Conservation (phyloP, 805 yeast species). For the Barnettozyma salicaria region DNA sequence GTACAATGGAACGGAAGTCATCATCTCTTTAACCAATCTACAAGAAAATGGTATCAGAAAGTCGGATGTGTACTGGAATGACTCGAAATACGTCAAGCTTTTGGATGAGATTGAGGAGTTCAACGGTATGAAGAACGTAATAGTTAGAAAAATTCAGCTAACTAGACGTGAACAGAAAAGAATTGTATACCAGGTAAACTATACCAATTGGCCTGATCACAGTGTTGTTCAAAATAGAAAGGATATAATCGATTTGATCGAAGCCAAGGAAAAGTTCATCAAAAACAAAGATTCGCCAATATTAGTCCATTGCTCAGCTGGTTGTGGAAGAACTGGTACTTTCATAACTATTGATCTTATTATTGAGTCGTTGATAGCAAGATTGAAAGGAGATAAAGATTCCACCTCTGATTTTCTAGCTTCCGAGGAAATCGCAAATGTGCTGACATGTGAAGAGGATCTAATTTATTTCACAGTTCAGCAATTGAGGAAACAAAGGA, state of each 20-base stretch:
- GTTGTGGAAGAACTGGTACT: constrained; percentile 95
- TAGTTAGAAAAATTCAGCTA: constrained; percentile 25
- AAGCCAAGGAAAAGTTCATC: constrained; percentile 27
- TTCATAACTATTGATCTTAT: constrained; percentile 58
- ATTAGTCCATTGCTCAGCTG: constrained; percentile 92
- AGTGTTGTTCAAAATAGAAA: constrained; percentile 44
- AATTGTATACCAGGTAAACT: constrained; percentile 67
- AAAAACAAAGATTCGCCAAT: constrained; percentile 38
- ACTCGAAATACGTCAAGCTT: constrained; percentile 38
- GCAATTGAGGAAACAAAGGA: constrained; percentile 63
- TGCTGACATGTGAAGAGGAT: constrained; percentile 38
- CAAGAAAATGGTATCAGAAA: constrained; percentile 69
- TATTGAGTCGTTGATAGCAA: constrained; percentile 15
- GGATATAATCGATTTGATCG: constrained; percentile 28
- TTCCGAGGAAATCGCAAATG: constrained; percentile 7
- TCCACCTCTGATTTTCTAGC: constrained; percentile 5
- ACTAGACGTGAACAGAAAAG: constrained; percentile 20
- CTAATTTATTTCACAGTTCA: constrained; percentile 54
- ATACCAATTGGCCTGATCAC: constrained; percentile 81
- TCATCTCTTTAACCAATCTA: constrained; percentile 72
- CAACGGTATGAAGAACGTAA: constrained; percentile 28
- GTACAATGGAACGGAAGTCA: constrained; percentile 57
- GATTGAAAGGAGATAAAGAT: constrained; percentile 1
- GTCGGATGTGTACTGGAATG: constrained; percentile 79
- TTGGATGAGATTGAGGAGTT: constrained; percentile 27